Base-by-base conservation (phyloP, 2,329 filamentous ascomycete species). In the Immersiporthe knoxdaviesiana region DNA sequence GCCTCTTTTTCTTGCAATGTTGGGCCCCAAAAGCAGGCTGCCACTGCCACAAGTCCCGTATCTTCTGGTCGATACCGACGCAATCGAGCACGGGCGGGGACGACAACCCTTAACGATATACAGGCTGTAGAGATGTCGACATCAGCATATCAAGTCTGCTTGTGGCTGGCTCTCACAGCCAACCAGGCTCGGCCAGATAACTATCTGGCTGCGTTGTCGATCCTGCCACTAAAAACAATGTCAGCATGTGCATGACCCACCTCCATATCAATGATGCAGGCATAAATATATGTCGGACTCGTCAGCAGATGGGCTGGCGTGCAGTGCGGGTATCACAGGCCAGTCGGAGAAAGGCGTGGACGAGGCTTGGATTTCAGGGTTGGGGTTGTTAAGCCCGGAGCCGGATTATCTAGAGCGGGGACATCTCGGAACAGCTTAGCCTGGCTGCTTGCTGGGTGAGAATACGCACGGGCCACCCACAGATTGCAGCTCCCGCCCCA, bases 361-460 rank as follows among this genome's bases (percentile, higher is more conserved):
- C n/a, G n/a, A n/a, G 37, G 27, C 21, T 14, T 12, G 2, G n/a
- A n/a, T 7, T 21, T 12, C 50, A 65, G 63, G 63, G 63, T 65
- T 65, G 30, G 63, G 63, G 54, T 56, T 58, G 14, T 7, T 0
- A 2, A 2, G 16, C 16, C 14, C 63, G 63, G 63, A 59, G 52
- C 52, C 63, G 63, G 63, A 65, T 65, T 65, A 65, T 44, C 63
- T 41, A n/a, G 39, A 32, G 63, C 63, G 63, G 63, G 63, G 63
- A 35, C 35, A 16, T 58, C 63, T 37, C 37, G 14, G 24, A 39
- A 8, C 16, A 50, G 63, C n/a, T 50, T 59, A 65, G 63, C 37
- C 52, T 16, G 35, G 2, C 12, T 56, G 21, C 63, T 30, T 30
- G 12, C 3, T 32, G 41, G 18, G 61, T 8, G n/a, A 14, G 24